phyloP scores from a whole-genome alignment of 106 monocot species.

The Allium sativum region DNA sequence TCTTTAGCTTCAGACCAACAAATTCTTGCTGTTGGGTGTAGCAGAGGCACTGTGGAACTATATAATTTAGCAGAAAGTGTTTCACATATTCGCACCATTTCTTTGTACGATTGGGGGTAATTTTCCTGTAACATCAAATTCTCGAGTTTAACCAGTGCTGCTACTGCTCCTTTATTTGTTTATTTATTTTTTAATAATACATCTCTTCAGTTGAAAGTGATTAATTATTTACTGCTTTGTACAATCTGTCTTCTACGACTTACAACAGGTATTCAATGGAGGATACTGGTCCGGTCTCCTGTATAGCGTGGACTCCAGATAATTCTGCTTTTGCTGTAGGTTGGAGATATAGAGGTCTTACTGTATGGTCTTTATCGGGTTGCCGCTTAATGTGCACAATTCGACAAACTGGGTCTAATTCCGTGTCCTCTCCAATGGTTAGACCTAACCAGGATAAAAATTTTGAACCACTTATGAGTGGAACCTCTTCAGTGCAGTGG shows the following conservation, averaged over 20 bases:
- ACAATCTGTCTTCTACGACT: too few species aligned
- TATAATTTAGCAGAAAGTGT: constrained; percentile 64
- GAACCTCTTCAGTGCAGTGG: constrained; percentile 78
- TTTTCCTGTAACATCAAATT: neutral
- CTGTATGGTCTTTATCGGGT: constrained; percentile 98
- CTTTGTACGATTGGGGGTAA: constrained; percentile 98
- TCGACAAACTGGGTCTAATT: constrained; percentile 77
- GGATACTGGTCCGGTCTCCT: constrained; percentile 90
- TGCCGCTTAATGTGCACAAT: constrained; percentile 97
- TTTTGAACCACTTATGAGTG: constrained; percentile 77
- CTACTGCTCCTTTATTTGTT: too few species aligned
- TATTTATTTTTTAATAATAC: too few species aligned
- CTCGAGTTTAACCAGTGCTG: too few species aligned
- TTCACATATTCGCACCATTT: constrained; percentile 65
- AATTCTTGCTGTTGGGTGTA: constrained; percentile 87
- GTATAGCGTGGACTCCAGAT: constrained; percentile 95
- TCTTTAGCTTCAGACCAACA: constrained; percentile 84
- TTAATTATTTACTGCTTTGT: too few species aligned
- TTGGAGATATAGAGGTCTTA: constrained; percentile 90
- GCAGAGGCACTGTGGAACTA: constrained; percentile 82
- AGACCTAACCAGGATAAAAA: constrained; percentile 65
- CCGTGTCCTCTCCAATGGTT: constrained; percentile 68
- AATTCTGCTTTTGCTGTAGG: constrained; percentile 95
- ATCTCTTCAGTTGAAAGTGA: too few species aligned
- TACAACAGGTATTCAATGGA: constrained; percentile 75